These are phyloP conservation scores for Hondaea fermentalgiana DNA, from an alignment of 108 stramenopile species.

Conservation along the genomic window DNA sequence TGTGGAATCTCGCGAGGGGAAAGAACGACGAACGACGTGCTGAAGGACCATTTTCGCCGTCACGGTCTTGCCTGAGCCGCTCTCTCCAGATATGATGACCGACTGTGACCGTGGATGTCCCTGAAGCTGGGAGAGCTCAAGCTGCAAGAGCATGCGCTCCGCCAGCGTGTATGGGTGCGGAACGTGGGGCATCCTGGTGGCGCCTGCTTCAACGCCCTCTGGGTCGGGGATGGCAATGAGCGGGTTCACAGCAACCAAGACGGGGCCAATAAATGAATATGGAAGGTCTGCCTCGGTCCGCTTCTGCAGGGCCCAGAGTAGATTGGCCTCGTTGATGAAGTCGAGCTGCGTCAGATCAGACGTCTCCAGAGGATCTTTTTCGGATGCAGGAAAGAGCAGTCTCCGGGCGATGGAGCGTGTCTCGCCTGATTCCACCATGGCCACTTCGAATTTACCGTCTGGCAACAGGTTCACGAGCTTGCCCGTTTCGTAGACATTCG, in stretches of 20 bases:
- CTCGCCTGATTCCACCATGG: background rate
- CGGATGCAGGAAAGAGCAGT: background rate
- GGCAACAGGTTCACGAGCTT: background rate
- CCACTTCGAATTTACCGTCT: background rate
- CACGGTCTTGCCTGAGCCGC: constrained; percentile 18
- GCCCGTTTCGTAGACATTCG: background rate
- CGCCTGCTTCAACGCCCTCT: background rate
- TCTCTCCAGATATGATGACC: constrained; percentile 4
- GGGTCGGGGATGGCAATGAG: background rate
- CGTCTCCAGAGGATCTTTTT: background rate
- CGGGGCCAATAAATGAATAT: background rate
- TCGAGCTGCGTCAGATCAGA: background rate
- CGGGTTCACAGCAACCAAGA: constrained; percentile 19
- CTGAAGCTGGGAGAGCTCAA: background rate
- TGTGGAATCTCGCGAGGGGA: background rate
- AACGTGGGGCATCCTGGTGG: background rate
- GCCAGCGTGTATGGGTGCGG: constrained; percentile 20
- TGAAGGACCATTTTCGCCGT: constrained; percentile 9
- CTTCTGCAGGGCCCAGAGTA: background rate
- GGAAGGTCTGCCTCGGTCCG: background rate
- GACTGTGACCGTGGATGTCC: background rate
- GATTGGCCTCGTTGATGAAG: background rate
- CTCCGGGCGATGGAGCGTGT: background rate
- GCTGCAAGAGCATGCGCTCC: background rate
- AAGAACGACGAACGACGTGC: background rate